Conservation (phyloP, 164 flowering plant genomes). For the Hamamelis virginiana region DNA sequence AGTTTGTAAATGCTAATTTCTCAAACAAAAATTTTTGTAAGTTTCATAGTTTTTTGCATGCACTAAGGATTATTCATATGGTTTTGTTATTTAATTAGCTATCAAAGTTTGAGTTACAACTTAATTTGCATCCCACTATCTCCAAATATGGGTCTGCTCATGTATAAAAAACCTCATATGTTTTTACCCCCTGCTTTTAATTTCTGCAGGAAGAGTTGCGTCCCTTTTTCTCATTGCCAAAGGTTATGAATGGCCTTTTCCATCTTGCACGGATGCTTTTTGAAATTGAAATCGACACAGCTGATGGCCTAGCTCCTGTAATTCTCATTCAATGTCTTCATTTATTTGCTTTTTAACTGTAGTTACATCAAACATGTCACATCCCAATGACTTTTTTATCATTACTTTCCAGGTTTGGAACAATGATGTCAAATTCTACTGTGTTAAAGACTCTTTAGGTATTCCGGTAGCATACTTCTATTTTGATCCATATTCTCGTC, state of each 20-base stretch:
- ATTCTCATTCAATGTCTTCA: constrained; percentile 12
- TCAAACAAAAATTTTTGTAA: no score
- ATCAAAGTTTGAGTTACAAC: not conserved
- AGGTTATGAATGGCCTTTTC: constrained; percentile 94
- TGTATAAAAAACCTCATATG: not conserved
- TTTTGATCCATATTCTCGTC: constrained; percentile 96
- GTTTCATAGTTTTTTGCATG: no score
- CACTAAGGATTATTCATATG: no score
- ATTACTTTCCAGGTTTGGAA: constrained; percentile 72
- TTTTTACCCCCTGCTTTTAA: not conserved
- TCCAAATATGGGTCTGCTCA: not conserved
- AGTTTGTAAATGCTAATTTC: no score
- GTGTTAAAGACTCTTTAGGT: constrained; percentile 74
- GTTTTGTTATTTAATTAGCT: not conserved
- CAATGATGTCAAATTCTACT: constrained; percentile 75
- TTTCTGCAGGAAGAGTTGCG: constrained; percentile 85
- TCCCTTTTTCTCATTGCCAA: constrained; percentile 88
- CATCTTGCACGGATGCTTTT: constrained; percentile 84
- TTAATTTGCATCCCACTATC: not conserved
- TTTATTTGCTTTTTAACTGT: constrained; percentile 12
- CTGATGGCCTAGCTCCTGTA: constrained; percentile 96
- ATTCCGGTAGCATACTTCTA: constrained; percentile 87
- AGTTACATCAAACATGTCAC: constrained; percentile 2
- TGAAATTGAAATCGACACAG: constrained; percentile 73
- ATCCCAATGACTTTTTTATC: not conserved